These are phyloP conservation scores for Salinomyces thailandicus DNA, from an alignment of 2,329 filamentous ascomycete species.

Conservation along the genomic window DNA sequence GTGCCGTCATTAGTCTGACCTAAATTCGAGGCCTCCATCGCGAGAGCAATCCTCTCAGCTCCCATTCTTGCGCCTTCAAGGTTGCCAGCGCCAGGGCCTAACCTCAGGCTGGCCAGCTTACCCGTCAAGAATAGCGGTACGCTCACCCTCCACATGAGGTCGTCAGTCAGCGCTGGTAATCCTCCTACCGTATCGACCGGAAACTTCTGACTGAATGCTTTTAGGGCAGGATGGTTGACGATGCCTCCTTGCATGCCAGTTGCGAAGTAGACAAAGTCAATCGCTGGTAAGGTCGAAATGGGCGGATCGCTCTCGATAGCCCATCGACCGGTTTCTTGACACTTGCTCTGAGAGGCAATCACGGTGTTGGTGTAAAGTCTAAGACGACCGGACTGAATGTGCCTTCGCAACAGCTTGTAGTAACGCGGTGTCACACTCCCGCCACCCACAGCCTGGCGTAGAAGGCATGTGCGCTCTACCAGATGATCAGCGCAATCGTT, in stretches of 20 bases:
- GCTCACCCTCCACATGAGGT: slow-evolving; percentile 64
- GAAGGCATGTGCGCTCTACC: slow-evolving; percentile 53
- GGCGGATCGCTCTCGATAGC: slow-evolving; percentile 44
- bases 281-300: slow-evolving; percentile 37
- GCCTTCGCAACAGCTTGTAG: slow-evolving; percentile 54
- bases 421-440: slow-evolving; percentile 66
- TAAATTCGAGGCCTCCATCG: slow-evolving; percentile 40
- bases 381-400: slow-evolving; percentile 43
- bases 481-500: neutral
- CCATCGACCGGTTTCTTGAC: slow-evolving; percentile 40
- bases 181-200: slow-evolving; percentile 55
- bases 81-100: slow-evolving; percentile 65
- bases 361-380: slow-evolving; percentile 49
- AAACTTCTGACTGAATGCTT: slow-evolving; percentile 47
- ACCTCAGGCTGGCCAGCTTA: slow-evolving; percentile 52
- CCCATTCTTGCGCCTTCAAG: slow-evolving; percentile 62
- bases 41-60: slow-evolving; percentile 64
- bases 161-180: slow-evolving; percentile 62
- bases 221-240: slow-evolving; percentile 48
- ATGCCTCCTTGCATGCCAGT: slow-evolving; percentile 61
- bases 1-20: neutral
- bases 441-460: slow-evolving; percentile 56
- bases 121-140: slow-evolving; percentile 65
- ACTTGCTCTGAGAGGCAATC: slow-evolving; percentile 44
- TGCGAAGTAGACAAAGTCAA: slow-evolving; percentile 65